Base-by-base conservation (phyloP, 441 rosid species). In the Macaranga tanarius region DNA sequence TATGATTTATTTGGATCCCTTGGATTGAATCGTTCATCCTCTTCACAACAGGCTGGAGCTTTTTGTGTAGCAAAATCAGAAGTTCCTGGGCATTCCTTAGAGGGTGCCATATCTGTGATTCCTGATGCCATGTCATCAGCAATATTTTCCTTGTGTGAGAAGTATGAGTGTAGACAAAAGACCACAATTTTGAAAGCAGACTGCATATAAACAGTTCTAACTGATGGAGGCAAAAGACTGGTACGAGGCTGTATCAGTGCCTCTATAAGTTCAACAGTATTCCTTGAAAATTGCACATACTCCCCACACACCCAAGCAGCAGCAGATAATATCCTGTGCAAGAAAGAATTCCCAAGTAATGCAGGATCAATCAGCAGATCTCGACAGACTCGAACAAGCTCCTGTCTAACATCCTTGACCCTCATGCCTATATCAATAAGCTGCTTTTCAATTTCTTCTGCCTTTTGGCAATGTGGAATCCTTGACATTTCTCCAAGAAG, bases 301-400 rank as follows among this genome's bases (percentile, higher is more conserved):
- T 92, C 97, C 45, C 97, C 98, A 19, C 90, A 88, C 15, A 82
- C 82, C 97, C 97, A 95, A 38, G 98, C 95, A 76, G 96, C 90
- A 76, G 97, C 97, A 25, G 88, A 88, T 76, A 92, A 74, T 74
- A 92, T 82, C 23, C 87, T 83, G 75, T 86, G 87, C 88, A 92
- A 74, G 86, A 80, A 90, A 47, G 81, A 84, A 78, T 92, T 89
- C 25, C 97, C 95, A 68, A 95, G 95, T 75, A 95, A 84, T 25
- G 98, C 97, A 73, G 98, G 98, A 87, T 92, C 98, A 74, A 91
- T 92, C 55, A 95, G 80, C 77, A 92, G 82, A 52, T 84, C 87
- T 67, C 92, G 90, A 77, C 86, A 75, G 70, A 95, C 88, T 40
- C 77, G 85, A 72, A 92, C 91, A 67, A 95, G 89, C 84, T 88